Conservation (phyloP, 2,329 filamentous ascomycete genomes). For the Penicillium paneum region DNA sequence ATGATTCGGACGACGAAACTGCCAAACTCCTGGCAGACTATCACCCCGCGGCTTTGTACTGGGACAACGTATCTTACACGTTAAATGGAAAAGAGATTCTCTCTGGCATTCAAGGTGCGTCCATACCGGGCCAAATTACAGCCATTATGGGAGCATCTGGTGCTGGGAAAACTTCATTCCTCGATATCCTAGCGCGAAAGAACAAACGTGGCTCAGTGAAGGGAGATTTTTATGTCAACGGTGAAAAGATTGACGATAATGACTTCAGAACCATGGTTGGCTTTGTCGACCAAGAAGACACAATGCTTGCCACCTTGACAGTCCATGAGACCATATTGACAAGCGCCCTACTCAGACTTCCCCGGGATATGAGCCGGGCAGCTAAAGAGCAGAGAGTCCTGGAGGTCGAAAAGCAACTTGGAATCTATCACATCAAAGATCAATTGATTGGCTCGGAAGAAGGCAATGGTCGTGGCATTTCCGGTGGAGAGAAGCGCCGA, state of each 20-base stretch:
- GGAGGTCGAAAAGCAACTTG: slow-evolving; percentile 93
- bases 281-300: slow-evolving; percentile 97
- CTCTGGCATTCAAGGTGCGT: slow-evolving; percentile 73
- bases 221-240: slow-evolving; percentile 89
- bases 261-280: slow-evolving; percentile 92
- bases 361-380: slow-evolving; percentile 78
- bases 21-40: slow-evolving; percentile 86
- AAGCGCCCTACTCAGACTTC: slow-evolving; percentile 87
- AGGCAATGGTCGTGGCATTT: slow-evolving; percentile 89
- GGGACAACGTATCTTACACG: slow-evolving; percentile 80
- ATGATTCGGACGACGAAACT: slow-evolving; percentile 84
- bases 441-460: slow-evolving; percentile 96
- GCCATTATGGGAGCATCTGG: slow-evolving; percentile 98
- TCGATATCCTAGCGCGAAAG: slow-evolving; percentile 93
- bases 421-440: slow-evolving; percentile 89
- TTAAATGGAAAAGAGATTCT: slow-evolving; percentile 88
- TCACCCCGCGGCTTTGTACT: slow-evolving; percentile 83
- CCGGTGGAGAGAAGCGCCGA: slow-evolving; percentile 91
- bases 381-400: slow-evolving; percentile 89
- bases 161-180: slow-evolving; percentile 93
- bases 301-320: slow-evolving; percentile 90
- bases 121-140: slow-evolving; percentile 91
- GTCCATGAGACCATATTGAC: slow-evolving; percentile 97
- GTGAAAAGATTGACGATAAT: slow-evolving; percentile 77
- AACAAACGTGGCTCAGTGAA: slow-evolving; percentile 80